phyloP scores from a whole-genome alignment of 148 eudicot species.

The Camellia granthamiana region DNA sequence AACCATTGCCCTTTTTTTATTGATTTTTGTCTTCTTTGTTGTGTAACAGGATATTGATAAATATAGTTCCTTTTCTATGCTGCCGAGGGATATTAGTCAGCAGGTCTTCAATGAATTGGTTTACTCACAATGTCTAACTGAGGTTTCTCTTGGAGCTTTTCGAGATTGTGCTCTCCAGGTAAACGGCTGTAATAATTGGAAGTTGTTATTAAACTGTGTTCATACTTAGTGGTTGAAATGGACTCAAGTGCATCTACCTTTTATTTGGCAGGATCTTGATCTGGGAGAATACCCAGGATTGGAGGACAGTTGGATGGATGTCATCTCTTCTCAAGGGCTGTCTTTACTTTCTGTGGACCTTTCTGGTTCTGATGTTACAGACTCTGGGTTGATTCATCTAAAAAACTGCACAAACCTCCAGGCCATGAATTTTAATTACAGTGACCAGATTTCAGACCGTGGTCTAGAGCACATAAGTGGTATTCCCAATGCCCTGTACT shows the following conservation, averaged over 20 bases:
- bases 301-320: slow-evolving; percentile 69
- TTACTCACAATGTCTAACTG: slow-evolving; percentile 43
- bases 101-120: slow-evolving; percentile 68
- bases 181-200: not conserved
- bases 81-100: slow-evolving; percentile 76
- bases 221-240: not conserved
- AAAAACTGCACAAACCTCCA: slow-evolving; percentile 54
- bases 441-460: slow-evolving; percentile 54
- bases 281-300: slow-evolving; percentile 63
- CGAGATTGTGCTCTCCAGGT: slow-evolving; percentile 78
- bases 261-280: slow-evolving; percentile 48
- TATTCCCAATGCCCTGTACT: slow-evolving; percentile 11
- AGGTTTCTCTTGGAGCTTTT: slow-evolving; percentile 50
- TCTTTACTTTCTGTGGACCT: slow-evolving; percentile 67
- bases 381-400: slow-evolving; percentile 48
- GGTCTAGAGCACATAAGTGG: slow-evolving; percentile 55
- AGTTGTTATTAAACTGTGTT: not conserved
- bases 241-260: not conserved
- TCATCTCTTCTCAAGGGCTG: slow-evolving; percentile 56
- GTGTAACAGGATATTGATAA: slow-evolving; percentile 47
- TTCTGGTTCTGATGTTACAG: slow-evolving; percentile 65
- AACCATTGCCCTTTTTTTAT: not conserved
- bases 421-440: slow-evolving; percentile 49
- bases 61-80: slow-evolving; percentile 47
- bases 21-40: slow-evolving; percentile 8